A percentile compares a stretch with the other conserved stretches of the same genome.
Evolutionary conservation across 164 flowering plant genomes (phyloP).

Genomic region (Cinnamomum chago): DNA sequence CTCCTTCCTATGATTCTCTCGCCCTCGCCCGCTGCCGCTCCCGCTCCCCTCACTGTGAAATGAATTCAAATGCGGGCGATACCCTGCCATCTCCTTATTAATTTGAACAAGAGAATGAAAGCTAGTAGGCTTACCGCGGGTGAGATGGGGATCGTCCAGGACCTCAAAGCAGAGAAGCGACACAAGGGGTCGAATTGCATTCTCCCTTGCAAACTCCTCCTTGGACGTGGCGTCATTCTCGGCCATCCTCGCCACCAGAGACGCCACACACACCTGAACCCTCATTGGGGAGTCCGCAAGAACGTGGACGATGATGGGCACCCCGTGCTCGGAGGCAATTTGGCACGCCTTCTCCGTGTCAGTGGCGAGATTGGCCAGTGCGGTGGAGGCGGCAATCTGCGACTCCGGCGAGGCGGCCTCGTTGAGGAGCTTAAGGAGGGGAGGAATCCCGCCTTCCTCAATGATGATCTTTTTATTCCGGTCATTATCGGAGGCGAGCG

Average conservation of each 20-base stretch:
- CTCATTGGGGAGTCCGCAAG: conserved; percentile 41
- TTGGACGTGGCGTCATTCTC: conserved; percentile 32
- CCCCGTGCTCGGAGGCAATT: conserved; percentile 33
- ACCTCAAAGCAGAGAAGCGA: conserved; percentile 41
- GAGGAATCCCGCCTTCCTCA: conserved; percentile 68
- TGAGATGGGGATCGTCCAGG: conserved; percentile 30
- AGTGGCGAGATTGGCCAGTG: conserved; percentile 38
- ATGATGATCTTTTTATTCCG: conserved; percentile 65
- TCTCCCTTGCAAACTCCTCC: conserved; percentile 68
- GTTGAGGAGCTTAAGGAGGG: conserved; percentile 55
- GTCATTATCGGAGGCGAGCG: conserved; percentile 55
- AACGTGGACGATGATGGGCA: conserved; percentile 44
- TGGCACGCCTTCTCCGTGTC: conserved; percentile 37
- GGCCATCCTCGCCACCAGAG: conserved; percentile 61
- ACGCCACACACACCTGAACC: conserved; percentile 57
- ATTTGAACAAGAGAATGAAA: conserved; percentile 59
- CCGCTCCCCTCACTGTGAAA: conserved; percentile 25
- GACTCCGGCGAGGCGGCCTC: conserved; percentile 52
- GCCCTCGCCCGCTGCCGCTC: conserved; percentile 17
- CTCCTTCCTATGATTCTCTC: conserved; percentile 32
- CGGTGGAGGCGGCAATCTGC: conserved; percentile 59
- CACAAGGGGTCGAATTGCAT: conserved; percentile 57
- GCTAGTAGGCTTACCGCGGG: conserved; percentile 23
- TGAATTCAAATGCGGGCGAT: conserved; percentile 14
- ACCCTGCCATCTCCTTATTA: conserved; percentile 36